Evolutionary conservation across 805 yeast species (phyloP), one percentile per base, ranked within the genome.

Genomic region (Babjeviella inositovora): DNA sequence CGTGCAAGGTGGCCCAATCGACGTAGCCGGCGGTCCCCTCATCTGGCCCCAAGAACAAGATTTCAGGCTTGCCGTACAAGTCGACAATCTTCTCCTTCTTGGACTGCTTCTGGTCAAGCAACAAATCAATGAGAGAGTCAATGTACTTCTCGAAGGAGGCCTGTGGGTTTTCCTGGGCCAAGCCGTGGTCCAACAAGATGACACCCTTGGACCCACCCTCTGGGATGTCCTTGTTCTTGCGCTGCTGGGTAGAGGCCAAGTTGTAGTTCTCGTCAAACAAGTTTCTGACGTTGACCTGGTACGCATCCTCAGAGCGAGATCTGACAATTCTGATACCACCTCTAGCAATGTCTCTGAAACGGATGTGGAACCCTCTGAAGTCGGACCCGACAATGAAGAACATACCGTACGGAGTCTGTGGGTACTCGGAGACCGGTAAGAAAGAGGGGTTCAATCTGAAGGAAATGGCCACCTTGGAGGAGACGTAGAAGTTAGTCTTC

Each of bases 131-230:
- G 35, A 90, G 62, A 2, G 97, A 58, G 48, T 87, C 98, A 36
- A 87, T 75, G 48, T 87, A 87, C 56, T 90, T 92, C 45, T 75
- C 77, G 50, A 90, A 87, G 15, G 93, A 80, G 27, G 77, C 72
- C 33, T 70, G 70, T 24, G 93, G 82, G 40, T 73, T 68, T 19
- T 68, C 77, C 47, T 79, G 93, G 12, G 82, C 75, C 25, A 47
- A 31, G 28, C 77, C 79, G 20, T 77, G 73, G 40, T 76, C 85
- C 35, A 87, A 61, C 39, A 87, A 62, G 27, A 90, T 79, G 22
- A 90, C 98, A 55, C 98, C 98, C 49, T 87, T 87, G 19, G 96
- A 81, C 17, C 98, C 98, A 45, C 98, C 97, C 60, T 87, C 98
- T 23, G 98, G 97, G 29, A 87, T 90, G 57, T 87, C 98, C 58